These are phyloP conservation scores for Suillus ampliporus DNA, from an alignment of 768 basidiomycete genomes.

Conservation along the genomic window DNA sequence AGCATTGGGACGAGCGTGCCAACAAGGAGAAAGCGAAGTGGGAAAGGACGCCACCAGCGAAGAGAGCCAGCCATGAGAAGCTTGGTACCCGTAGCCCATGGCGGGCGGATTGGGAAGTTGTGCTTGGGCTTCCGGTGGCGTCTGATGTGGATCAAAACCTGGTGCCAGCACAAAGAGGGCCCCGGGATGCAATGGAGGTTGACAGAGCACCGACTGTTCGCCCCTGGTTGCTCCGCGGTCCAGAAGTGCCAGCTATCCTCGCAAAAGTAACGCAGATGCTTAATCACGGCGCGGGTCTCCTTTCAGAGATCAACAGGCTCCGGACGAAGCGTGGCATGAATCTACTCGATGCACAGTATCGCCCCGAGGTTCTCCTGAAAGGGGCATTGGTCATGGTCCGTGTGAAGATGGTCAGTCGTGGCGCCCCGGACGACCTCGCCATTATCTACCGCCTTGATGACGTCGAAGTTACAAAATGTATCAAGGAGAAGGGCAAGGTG, in stretches of 20 bases:
- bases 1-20: constrained; percentile 54
- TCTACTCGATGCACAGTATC: constrained; percentile 39
- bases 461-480: constrained; percentile 56
- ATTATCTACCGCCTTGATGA: constrained; percentile 70
- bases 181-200: constrained; percentile 20
- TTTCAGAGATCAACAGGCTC: constrained; percentile 60
- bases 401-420: constrained; percentile 65
- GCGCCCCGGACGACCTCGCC: constrained; percentile 77
- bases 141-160: constrained; percentile 37
- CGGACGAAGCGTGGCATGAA: constrained; percentile 59
- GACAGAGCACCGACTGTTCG: constrained; percentile 16
- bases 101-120: constrained; percentile 73
- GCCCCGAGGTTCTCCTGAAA: constrained; percentile 53
- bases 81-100: constrained; percentile 75
- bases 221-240: constrained; percentile 77
- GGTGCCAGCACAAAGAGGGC: constrained; percentile 65
- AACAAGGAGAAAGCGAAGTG: constrained; percentile 63
- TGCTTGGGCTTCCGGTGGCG: constrained; percentile 57
- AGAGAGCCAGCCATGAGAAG: constrained; percentile 73
- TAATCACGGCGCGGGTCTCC: constrained; percentile 50
- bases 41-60: constrained; percentile 87
- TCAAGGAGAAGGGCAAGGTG: constrained; percentile 36
- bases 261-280: constrained; percentile 44
- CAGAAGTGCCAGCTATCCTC: constrained; percentile 52
- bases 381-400: constrained; percentile 73